Conservation (phyloP, 176 grass and related monocot genomes). For the Canna indica region DNA sequence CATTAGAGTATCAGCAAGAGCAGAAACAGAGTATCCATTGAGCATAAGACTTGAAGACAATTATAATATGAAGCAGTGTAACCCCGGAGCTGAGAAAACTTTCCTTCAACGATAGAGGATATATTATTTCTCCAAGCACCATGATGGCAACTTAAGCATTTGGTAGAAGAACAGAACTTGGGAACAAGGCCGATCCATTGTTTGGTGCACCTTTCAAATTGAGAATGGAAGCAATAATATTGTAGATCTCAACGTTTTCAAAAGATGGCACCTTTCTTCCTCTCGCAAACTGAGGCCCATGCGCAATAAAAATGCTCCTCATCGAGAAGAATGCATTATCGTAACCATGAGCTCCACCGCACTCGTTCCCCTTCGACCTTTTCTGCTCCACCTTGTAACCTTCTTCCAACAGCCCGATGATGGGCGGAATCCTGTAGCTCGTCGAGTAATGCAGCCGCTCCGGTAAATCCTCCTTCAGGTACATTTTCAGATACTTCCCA, state of each 20-base stretch:
- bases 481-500: conserved; percentile 58
- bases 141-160: conserved; percentile 24
- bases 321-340: conserved; percentile 88
- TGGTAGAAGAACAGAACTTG: conserved; percentile 45
- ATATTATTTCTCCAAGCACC: not conserved
- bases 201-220: conserved; percentile 58
- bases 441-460: conserved; percentile 50
- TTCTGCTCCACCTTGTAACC: conserved; percentile 74
- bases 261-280: conserved; percentile 68
- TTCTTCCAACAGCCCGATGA: conserved; percentile 67
- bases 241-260: conserved; percentile 86
- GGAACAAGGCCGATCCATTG: conserved; percentile 71
- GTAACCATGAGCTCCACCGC: conserved; percentile 79
- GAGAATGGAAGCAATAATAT: conserved; percentile 69
- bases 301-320: conserved; percentile 70
- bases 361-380: conserved; percentile 31
- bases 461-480: conserved; percentile 79
- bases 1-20: too few relatives aligned
- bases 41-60: not conserved
- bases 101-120: too few relatives aligned
- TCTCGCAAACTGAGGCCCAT: conserved; percentile 60
- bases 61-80: not conserved
- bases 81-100: not conserved
- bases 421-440: conserved; percentile 70
- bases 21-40: not conserved